Conservation (phyloP, 2,329 filamentous ascomycete species). For the Neonectria punicea region DNA sequence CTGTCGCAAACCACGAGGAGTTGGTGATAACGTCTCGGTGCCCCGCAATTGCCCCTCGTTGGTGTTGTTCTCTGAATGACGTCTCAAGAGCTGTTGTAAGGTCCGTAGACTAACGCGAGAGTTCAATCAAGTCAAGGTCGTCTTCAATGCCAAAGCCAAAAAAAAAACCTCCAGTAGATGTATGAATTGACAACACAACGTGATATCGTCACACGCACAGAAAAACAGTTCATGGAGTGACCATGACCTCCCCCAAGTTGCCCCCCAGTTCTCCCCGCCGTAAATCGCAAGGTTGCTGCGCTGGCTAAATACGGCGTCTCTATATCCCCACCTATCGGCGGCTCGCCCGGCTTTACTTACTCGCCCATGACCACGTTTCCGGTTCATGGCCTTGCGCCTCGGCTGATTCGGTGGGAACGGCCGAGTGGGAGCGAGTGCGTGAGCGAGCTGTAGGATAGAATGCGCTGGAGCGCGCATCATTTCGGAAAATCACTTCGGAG, state of each 20-base stretch:
- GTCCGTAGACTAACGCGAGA: neutral
- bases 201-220: neutral
- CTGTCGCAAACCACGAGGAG: constrained; percentile 28
- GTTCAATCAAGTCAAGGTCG: neutral
- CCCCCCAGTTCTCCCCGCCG: neutral
- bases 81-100: neutral
- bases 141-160: neutral
- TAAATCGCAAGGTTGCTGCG: constrained; percentile 9
- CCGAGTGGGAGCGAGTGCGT: neutral
- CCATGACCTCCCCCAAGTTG: neutral
- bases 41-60: constrained; percentile 40
- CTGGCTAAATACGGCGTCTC: constrained; percentile 26
- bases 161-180: neutral
- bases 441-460: neutral
- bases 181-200: neutral
- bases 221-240: neutral
- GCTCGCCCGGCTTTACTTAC: constrained; percentile 26
- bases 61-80: constrained; percentile 29
- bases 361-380: constrained; percentile 8
- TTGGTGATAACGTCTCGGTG: constrained; percentile 37
- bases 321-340: constrained; percentile 44
- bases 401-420: neutral
- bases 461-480: neutral
- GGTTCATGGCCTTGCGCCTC: constrained; percentile 1
- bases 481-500: neutral